Evolutionary conservation across 2,329 filamentous ascomycete genomes (phyloP), one percentile per base, ranked within the genome.

Genomic region (Fusarium pilosicola): DNA sequence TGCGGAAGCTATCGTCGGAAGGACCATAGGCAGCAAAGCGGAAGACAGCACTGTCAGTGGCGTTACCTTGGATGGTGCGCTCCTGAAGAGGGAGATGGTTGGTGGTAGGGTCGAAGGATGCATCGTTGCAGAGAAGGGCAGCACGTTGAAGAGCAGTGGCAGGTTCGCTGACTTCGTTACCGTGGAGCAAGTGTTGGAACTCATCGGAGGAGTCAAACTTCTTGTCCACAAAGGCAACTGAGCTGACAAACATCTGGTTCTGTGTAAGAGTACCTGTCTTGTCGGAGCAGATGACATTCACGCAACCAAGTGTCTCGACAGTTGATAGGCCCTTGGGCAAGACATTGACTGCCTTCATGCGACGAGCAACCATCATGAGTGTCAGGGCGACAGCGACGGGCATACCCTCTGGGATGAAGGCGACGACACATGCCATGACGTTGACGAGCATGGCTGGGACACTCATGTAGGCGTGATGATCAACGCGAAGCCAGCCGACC

Each of bases 401-500:
- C 77, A 84, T 81, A 41, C 83, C 83, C 64, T 84, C 83, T 0
- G 83, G 82, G 10, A 84, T 82, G 52, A 82, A 83, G 4, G 82
- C 82, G 7, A 84, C 82, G 24, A 85, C 73, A 24, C 83, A 84
- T 22, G 83, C 83, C 81, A 86, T 85, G 59, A 84, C 83, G n/a
- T 85, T 83, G 77, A 84, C 83, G 3, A 86, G 77, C 81, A 85
- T 85, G 0, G 80, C 80, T 26, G 84, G 83, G 12, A 85, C 83
- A 36, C 80, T 82, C 79, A 86, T 83, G 78, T 80, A 85, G 0
- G 41, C 71, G 6, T 58, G 63, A 55, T 85, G 83, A 9, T 84
- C 79, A 9, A 71, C 72, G 0, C 82, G 77, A 4, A 86, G 74
- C 84, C 84, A 86, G 6, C 78, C 82, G 9, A 79, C 74, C 84